phyloP scores from a whole-genome alignment of 306 rosid genomes.

The Alnus rubra region DNA sequence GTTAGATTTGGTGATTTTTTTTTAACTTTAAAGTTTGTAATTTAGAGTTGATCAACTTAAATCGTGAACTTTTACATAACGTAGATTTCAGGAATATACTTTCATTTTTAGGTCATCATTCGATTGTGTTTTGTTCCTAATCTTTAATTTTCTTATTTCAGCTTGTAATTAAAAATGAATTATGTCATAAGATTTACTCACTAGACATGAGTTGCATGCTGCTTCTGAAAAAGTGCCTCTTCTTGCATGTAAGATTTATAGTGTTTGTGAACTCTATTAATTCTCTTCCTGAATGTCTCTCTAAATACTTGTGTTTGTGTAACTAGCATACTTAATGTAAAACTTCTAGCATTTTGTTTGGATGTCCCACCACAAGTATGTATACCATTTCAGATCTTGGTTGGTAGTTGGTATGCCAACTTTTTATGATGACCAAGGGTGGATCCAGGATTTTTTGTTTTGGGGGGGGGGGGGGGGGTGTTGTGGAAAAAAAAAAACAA shows the following conservation, averaged over 20 bases:
- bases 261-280: not conserved
- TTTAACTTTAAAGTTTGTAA: no score
- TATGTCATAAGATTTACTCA: not conserved
- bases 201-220: not conserved
- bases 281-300: not conserved
- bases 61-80: no score
- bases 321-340: not conserved
- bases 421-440: not conserved
- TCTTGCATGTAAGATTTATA: not conserved
- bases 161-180: slow-evolving; percentile 3
- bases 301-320: not conserved
- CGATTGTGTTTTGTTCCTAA: not conserved
- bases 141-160: not conserved
- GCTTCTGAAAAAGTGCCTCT: not conserved
- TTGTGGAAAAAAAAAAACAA: no score
- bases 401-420: not conserved
- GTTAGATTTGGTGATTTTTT: no score
- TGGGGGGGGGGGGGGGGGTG: no score
- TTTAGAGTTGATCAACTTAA: no score
- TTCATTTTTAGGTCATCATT: no score
- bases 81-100: no score
- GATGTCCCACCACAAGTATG: not conserved
- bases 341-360: not conserved
- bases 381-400: not conserved
- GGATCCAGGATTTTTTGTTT: no score